Base-by-base conservation (phyloP, 2,329 filamentous ascomycete species). In the Exophiala viscosa region DNA sequence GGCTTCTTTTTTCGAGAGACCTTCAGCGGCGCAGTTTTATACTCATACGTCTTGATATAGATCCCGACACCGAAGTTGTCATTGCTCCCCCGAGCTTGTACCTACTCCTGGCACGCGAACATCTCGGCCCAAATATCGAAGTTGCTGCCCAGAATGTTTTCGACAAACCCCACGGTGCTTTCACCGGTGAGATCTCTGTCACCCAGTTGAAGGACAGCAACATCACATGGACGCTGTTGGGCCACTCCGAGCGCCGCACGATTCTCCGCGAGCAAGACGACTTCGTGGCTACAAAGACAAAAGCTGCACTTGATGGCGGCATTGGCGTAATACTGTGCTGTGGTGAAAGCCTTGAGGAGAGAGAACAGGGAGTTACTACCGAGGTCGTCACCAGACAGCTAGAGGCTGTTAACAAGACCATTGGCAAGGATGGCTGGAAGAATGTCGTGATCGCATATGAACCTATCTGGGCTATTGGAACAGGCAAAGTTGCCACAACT, bases 401-500 rank as follows among this genome's bases (percentile, higher is more conserved):
- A 65, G 81, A 84, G 60, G 90, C 90, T 61, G 88, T 92, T 61
- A 82, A 83, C 51, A 85, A 90, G 71, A 73, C 77, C 66, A 69
- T 77, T 58, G 69, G 64, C 62, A 79, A 87, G 78, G 77, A 83
- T 66, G 88, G 96, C 77, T 99, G 93, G 93, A 82, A 79, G 68
- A 93, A 93, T 79, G 83, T 99, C 61, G 93, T 99, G 70, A 82
- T 99, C 67, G 93, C 93, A 68, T 99, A 99, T 76, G 93, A 99
- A 83, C 93, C 93, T 68, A 95, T 99, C 80, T 99, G 93, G 79
- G 83, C 83, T 52, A 86, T 86, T 55, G 92, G 92, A 65, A 97
- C 93, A 62, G 93, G 93, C 73, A 95, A 93, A 79, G 90, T 95
- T 62, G 90, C 90, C 64, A 87, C 85, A 60, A 90, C 60, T 35